Evolutionary conservation across 306 rosid genomes (phyloP), one percentile per base, ranked within the genome.

Genomic region (Corylus heterophylla): DNA sequence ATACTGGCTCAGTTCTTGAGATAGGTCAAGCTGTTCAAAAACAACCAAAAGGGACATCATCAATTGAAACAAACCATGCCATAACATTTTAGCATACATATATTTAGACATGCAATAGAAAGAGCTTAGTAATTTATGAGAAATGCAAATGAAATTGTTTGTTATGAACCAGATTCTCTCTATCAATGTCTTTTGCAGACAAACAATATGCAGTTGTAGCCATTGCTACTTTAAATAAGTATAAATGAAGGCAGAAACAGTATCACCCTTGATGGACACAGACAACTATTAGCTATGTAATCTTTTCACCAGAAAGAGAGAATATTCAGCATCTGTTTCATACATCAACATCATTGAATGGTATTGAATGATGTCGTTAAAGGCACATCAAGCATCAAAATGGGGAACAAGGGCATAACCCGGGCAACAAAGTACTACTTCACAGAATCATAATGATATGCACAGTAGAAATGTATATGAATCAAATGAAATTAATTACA

Each of bases 1-100:
- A 16, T 48, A 7, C 31, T 66, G 39, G 27, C 45, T 49, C 69
- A 35, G 42, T 17, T 63, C 35, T 9, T 47, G 31, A 7, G 9
- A 51, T 54, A 52, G 35, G 71, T 69, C 39, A 22, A 49, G 49
- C 82, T 77, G 82, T 66, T 69, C 20, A 56, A 7, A 18, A 54
- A 45, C 31, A 39, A 47, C 42, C 48, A n/a, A 37, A 69, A 4
- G 69, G 29, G 66, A 77, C 29, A 54, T 82, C 75, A 73, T 10
- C 42, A 2, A n/a, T 54, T 47, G 49, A 67, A 73, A 31, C 48
- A 48, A 42, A 17, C 35, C 5, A 55, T 18, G 29, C 2, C 39
- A 16, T 16, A 51, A 16, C n/a, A 25, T 48, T 51, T 39, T 58
- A 31, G 51, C 17, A 14, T 10, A 44, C 11, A 9, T 16, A 50